These are phyloP conservation scores for Telfairia occidentalis DNA, from an alignment of 331 rosid genomes.

Conservation along the genomic window DNA sequence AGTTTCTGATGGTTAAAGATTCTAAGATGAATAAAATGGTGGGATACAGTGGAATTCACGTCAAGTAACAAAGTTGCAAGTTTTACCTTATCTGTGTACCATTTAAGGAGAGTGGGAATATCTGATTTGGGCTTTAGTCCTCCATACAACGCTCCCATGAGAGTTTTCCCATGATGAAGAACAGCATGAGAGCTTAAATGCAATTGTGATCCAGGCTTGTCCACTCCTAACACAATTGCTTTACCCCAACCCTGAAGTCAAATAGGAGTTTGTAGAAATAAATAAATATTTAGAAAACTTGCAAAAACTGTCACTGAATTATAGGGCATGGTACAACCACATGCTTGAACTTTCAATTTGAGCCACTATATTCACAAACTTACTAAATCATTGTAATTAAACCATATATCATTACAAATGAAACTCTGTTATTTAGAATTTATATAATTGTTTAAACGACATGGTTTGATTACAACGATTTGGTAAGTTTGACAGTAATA, in stretches of 20 bases:
- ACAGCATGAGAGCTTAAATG: constrained; percentile 30
- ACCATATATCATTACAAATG: no score
- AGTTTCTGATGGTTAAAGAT: constrained; percentile 25
- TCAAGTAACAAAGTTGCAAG: not conserved
- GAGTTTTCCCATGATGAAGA: constrained; percentile 39
- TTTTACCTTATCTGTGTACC: constrained; percentile 60
- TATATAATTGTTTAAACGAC: no score
- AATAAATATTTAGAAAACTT: not conserved
- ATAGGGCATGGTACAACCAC: no score
- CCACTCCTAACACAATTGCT: constrained; percentile 65
- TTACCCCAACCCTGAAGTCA: constrained; percentile 80
- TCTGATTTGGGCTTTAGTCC: constrained; percentile 73
- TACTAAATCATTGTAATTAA: no score
- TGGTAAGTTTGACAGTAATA: no score
- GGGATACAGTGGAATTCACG: not conserved
- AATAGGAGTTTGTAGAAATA: not conserved
- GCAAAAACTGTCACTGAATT: not conserved
- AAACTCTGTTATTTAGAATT: no score
- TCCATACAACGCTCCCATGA: constrained; percentile 60
- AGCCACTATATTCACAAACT: no score
- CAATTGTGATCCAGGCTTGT: constrained; percentile 43
- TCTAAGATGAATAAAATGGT: not conserved
- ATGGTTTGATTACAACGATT: no score
- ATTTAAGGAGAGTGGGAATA: constrained; percentile 56
- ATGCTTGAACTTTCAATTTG: no score